phyloP scores from a whole-genome alignment of 208 protist genomes.

The Leishmania arabica region DNA sequence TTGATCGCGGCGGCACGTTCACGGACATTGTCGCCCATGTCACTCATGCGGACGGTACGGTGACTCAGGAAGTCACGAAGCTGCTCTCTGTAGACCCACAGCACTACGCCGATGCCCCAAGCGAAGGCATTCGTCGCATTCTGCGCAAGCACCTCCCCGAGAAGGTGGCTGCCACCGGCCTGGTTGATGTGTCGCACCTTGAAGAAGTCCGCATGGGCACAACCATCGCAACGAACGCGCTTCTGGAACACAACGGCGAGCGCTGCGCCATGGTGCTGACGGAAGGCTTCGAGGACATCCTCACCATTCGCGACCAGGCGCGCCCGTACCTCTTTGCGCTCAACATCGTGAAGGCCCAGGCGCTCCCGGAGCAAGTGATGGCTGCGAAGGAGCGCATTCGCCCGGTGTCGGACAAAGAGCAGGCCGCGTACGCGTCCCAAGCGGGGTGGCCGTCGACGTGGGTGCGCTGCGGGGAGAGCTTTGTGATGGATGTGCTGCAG shows the following conservation, averaged over 20 bases:
- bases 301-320: slow-evolving; percentile 94
- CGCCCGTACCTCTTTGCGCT: slow-evolving; percentile 95
- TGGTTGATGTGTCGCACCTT: slow-evolving; percentile 76
- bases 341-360: slow-evolving; percentile 80
- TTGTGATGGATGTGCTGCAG: slow-evolving; percentile 70
- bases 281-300: slow-evolving; percentile 92
- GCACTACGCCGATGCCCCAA: slow-evolving; percentile 95
- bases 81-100: slow-evolving; percentile 93
- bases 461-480: slow-evolving; percentile 69
- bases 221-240: slow-evolving; percentile 96
- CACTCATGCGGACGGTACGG: slow-evolving; percentile 28
- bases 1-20: slow-evolving; percentile 96
- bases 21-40: slow-evolving; percentile 94
- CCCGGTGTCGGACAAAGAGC: slow-evolving; percentile 43
- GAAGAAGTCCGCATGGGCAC: slow-evolving; percentile 96
- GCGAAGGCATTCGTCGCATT: slow-evolving; percentile 94
- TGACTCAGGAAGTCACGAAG: slow-evolving; percentile 78
- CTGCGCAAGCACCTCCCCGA: slow-evolving; percentile 57
- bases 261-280: slow-evolving; percentile 91
- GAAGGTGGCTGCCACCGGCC: slow-evolving; percentile 25
- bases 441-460: slow-evolving; percentile 49
- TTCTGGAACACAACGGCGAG: slow-evolving; percentile 95
- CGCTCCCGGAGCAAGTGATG: slow-evolving; percentile 88
- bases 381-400: slow-evolving; percentile 91
- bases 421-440: slow-evolving; percentile 25